Evolutionary conservation across 2,329 filamentous ascomycete species (phyloP).

Genomic region (Colletotrichum abscissum): DNA sequence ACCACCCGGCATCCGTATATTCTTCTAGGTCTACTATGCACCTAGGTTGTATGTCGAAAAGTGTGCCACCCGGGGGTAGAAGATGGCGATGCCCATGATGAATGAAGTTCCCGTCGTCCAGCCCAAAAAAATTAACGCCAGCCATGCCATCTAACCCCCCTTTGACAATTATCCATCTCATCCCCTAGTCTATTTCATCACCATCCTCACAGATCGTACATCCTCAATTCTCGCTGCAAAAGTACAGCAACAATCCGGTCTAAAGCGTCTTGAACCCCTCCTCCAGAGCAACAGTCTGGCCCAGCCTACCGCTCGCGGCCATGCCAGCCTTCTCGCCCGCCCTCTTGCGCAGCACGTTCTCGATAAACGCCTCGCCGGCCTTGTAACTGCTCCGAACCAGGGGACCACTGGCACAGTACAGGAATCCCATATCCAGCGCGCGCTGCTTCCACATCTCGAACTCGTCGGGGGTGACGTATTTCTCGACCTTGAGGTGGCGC

Average conservation of each 20-base stretch:
- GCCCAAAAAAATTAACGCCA: constrained; percentile 1
- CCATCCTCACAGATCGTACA: constrained; percentile 13
- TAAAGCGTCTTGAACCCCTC: constrained; percentile 38
- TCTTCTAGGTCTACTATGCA: neutral
- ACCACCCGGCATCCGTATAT: neutral
- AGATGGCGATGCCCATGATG: constrained; percentile 32
- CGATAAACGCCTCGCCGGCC: constrained; percentile 97
- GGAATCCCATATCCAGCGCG: constrained; percentile 93
- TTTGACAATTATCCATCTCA: neutral
- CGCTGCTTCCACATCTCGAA: constrained; percentile 94
- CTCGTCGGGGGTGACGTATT: constrained; percentile 90
- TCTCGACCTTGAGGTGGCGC: constrained; percentile 95
- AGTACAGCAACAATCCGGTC: neutral
- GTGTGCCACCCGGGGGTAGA: constrained; percentile 1
- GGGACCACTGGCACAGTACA: constrained; percentile 95
- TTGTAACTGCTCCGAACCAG: constrained; percentile 97
- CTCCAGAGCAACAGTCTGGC: constrained; percentile 53
- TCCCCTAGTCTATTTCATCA: neutral
- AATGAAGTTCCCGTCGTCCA: constrained; percentile 15
- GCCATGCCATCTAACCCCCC: constrained; percentile 17
- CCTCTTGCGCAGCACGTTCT: constrained; percentile 94
- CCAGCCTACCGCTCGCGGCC: constrained; percentile 46
- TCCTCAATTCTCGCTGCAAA: neutral
- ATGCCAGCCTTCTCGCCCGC: constrained; percentile 54
- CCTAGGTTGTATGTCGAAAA: neutral